phyloP scores from a whole-genome alignment of 2,329 filamentous ascomycete species.

The Dactylellina sp. region DNA sequence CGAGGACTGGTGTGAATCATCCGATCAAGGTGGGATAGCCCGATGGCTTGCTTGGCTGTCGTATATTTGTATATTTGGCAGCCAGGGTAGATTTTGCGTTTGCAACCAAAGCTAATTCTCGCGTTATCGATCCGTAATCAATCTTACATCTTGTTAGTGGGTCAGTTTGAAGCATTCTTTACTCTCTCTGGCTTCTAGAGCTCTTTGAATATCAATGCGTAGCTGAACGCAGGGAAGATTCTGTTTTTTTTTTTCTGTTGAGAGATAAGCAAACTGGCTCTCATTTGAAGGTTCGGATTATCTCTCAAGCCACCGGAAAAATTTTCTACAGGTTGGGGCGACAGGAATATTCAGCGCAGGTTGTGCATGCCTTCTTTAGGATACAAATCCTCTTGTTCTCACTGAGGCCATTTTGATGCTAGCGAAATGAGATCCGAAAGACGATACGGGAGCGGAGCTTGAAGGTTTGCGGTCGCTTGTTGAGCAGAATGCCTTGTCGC shows the following conservation, averaged over 20 bases:
- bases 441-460: conserved; percentile 28
- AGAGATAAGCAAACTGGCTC: conserved; percentile 41
- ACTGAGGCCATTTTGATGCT: no score
- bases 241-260: conserved; percentile 47
- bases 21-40: conserved; percentile 21
- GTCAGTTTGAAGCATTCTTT: neutral
- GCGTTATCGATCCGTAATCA: no score
- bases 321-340: conserved; percentile 48
- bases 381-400: no score
- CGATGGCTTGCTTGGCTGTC: neutral
- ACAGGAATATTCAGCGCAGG: conserved; percentile 8
- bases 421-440: conserved; percentile 40
- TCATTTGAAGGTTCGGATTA: conserved; percentile 43
- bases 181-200: conserved; percentile 22
- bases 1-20: conserved; percentile 35
- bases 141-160: neutral
- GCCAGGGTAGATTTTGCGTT: conserved; percentile 1
- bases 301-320: conserved; percentile 50
- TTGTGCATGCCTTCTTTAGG: conserved; percentile 13
- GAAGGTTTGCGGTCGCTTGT: conserved; percentile 25
- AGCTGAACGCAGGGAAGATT: conserved; percentile 30
- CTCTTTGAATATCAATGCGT: conserved; percentile 20
- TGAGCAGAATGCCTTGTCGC: conserved; percentile 36
- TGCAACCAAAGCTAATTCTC: neutral
- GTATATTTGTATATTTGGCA: conserved; percentile 43